Base-by-base conservation (phyloP, 2,329 filamentous ascomycete species). In the Xylariaceae sp. region DNA sequence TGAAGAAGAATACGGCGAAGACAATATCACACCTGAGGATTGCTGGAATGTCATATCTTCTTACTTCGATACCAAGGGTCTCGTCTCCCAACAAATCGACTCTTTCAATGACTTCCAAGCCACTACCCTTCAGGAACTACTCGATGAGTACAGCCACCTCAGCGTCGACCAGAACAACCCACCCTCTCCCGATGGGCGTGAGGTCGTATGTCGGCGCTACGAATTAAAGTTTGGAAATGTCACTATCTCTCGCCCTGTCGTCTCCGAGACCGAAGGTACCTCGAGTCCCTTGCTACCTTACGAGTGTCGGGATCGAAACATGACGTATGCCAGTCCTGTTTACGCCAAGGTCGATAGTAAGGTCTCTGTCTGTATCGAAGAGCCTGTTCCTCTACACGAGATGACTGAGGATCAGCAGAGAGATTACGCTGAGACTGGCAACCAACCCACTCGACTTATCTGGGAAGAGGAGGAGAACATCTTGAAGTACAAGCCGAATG, bases 21-120 rank as follows among this genome's bases (percentile, higher is more conserved):
- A 85, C 31, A 85, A 81, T 67, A 96, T 98, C 78, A 96, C 93
- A 23, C 91, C 93, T 60, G 95, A 98, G 79, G 96, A 99, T 78
- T 97, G 92, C 81, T 99, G 96, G 95, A 90, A 90, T 64, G 94
- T 98, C 71, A 98, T 99, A 73, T 92, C 91, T 54, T 90, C 95
- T 8, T 98, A 97, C 81, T 99, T 99, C 78, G 92, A 97, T 68
- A 85, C 87, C 62, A 99, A 98, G 78, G 94, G 95, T 69, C 84
- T 99, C 28, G 95, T 96, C 19, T 96, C 95, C 14, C 94, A 99
- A 77, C 95, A 99, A 79, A 88, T 98, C 62, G 94, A 98, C 74
- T 99, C 96, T 0, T 99, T 96, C 77, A 92, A 99, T 77, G 93
- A 98, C 73, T 99, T 99, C 71, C 93, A 95, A 55, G 88, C 89